Evolutionary conservation across 331 rosid species (phyloP), one percentile per base, ranked within the genome.

Genomic region (Malus hybrid): DNA sequence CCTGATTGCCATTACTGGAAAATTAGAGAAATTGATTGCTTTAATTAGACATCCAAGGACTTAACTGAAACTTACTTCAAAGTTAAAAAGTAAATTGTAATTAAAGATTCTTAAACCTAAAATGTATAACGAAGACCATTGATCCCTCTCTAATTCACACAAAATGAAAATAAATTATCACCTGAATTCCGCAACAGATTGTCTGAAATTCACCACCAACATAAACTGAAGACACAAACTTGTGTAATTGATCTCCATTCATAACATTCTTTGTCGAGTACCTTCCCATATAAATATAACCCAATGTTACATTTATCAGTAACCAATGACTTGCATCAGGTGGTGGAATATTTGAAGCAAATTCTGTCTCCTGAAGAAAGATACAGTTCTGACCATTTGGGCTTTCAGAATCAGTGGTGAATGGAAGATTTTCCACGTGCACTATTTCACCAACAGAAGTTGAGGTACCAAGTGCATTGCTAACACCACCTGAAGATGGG

Each of bases 151-250:
- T 64, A 76, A 72, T 18, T 44, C 39, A 19, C 18, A 28, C 27
- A 69, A 48, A 16, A 16, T 15, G 31, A 5, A 64, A 1, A 31
- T 16, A 56, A 76, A 82, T 44, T 70, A 87, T 88, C 81, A 94
- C 99, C 99, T 92, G 88, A 74, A 86, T 86, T 68, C 64, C 73
- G 88, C 90, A 92, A 83, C 83, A 80, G 79, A 88, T 77, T 61
- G 36, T 73, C 80, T 63, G 88, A 83, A 92, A 83, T 73, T 89
- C 89, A 63, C 89, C 90, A 13, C 88, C 96, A 71, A 94, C 67
- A 80, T 87, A 90, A 82, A 90, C 79, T 16, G 80, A 83, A 29
- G 86, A 85, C 13, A 67, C 29, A 71, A 92, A 81, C 82, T 86
- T 87, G 80, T 79, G 83, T 70, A 39, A 65, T 14, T 86, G 84